phyloP scores from a whole-genome alignment of 805 yeast species.

The Helenozyma baotianmanensis region DNA sequence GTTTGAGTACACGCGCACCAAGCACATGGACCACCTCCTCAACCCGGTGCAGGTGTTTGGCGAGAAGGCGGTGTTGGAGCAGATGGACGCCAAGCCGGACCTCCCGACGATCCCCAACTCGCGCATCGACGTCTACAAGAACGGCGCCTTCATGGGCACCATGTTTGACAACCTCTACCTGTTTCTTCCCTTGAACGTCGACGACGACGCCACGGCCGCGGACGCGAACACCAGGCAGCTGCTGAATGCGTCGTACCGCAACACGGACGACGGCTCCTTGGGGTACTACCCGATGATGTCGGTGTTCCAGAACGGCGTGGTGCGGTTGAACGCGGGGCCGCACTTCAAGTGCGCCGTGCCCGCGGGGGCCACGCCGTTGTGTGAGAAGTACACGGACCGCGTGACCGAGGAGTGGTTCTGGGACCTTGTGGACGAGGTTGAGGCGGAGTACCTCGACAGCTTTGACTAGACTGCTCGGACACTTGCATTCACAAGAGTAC shows the following conservation, averaged over 20 bases:
- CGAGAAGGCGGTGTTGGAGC: slow-evolving; percentile 57
- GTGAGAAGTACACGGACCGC: slow-evolving; percentile 59
- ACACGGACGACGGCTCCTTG: slow-evolving; percentile 73
- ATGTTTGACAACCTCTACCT: slow-evolving; percentile 67
- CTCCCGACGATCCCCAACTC: slow-evolving; percentile 53
- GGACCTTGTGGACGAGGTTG: slow-evolving; percentile 84
- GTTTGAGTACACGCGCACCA: slow-evolving; percentile 69
- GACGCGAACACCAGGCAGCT: slow-evolving; percentile 27
- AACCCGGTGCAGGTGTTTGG: slow-evolving; percentile 71
- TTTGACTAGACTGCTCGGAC: slow-evolving; percentile 32
- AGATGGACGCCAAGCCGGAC: slow-evolving; percentile 25
- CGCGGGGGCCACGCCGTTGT: slow-evolving; percentile 44
- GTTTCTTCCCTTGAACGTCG: slow-evolving; percentile 76
- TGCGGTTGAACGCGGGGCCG: slow-evolving; percentile 65
- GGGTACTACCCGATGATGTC: slow-evolving; percentile 93
- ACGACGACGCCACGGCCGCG: slow-evolving; percentile 26
- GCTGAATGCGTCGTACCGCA: slow-evolving; percentile 33
- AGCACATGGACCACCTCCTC: slow-evolving; percentile 66
- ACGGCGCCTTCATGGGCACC: slow-evolving; percentile 64
- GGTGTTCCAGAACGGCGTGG: slow-evolving; percentile 74
- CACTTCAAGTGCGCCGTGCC: slow-evolving; percentile 42
- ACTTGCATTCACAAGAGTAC: too few relatives aligned
- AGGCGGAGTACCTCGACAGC: slow-evolving; percentile 51
- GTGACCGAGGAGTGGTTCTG: slow-evolving; percentile 77
- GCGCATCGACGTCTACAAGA: slow-evolving; percentile 63